These are phyloP conservation scores for Triticum urartu DNA, from an alignment of 176 grass and related monocot species.

Conservation along the genomic window DNA sequence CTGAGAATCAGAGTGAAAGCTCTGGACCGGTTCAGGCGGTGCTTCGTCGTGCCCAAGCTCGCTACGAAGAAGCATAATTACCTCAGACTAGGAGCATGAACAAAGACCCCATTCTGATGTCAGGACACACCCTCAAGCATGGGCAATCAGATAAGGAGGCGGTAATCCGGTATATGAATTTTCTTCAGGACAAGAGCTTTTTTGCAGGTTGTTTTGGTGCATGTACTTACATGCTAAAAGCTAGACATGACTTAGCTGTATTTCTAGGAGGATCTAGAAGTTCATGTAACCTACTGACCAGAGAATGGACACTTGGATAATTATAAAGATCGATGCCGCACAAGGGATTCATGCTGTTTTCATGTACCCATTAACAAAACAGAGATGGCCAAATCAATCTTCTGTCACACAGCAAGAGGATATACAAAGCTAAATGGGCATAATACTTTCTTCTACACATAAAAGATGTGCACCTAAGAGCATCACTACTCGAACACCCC, in stretches of 20 bases:
- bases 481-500: too few species aligned
- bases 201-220: neutral
- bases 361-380: neutral
- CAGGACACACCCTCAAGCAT: neutral
- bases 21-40: conserved; percentile 50
- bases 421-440: neutral
- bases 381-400: neutral
- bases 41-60: conserved; percentile 56
- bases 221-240: neutral
- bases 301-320: neutral
- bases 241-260: neutral
- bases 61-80: conserved; percentile 20
- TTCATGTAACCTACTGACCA: neutral
- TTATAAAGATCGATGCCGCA: neutral
- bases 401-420: neutral
- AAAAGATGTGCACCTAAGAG: neutral
- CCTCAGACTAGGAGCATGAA: neutral
- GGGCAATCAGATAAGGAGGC: too few species aligned
- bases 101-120: neutral
- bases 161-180: neutral
- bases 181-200: neutral
- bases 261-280: neutral
- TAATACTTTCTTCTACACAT: neutral
- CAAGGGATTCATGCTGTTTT: neutral
- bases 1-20: conserved; percentile 56